Evolutionary conservation across 2,329 filamentous ascomycete genomes (phyloP), one percentile per base, ranked within the genome.

Genomic region (Emmonsiellopsis sp.): DNA sequence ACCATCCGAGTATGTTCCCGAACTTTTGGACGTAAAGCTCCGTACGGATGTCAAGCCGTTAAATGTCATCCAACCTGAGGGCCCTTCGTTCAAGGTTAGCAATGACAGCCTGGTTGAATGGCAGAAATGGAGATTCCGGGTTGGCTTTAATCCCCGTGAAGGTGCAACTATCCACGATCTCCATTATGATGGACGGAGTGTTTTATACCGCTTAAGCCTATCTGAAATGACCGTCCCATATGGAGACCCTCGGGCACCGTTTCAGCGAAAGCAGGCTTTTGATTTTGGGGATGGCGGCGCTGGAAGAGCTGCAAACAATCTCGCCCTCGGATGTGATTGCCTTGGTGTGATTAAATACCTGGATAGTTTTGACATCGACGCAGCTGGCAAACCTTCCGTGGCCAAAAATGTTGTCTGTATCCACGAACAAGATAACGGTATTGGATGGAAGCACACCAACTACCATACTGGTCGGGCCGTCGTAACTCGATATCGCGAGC

Each of bases 371-470:
- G 69, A 79, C 40, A 70, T 76, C 2, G 71, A 74, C 37, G 63
- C 73, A 8, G 67, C 77, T 42, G 83, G 83, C 8, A 71, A 76
- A 53, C 75, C 79, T 1, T 71, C 72, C 7, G 60, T 73, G 1
- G 73, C 75, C 31, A 75, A 75, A 13, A 86, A 86, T 57, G 82
- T 84, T 5, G 72, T 86, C 53, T 87, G 84, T 61, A 69, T 87
- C 3, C 84, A 87, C 61, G 84, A 87, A 64, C 80, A 85, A 62
- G 84, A 87, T 59, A 78, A 81, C 51, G 84, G 84, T 4, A 84
- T 87, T 42, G 75, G 77, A 6, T 86, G 83, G 82, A 86, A 87
- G 62, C 84, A 86, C 67, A 85, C 82, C 5, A 86, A 87, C 69
- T 85, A 79, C 71, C 75, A 83, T 3, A 86, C 82, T 0, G 74